Base-by-base conservation (phyloP, 805 yeast species). In the Saturnispora mendoncae region DNA sequence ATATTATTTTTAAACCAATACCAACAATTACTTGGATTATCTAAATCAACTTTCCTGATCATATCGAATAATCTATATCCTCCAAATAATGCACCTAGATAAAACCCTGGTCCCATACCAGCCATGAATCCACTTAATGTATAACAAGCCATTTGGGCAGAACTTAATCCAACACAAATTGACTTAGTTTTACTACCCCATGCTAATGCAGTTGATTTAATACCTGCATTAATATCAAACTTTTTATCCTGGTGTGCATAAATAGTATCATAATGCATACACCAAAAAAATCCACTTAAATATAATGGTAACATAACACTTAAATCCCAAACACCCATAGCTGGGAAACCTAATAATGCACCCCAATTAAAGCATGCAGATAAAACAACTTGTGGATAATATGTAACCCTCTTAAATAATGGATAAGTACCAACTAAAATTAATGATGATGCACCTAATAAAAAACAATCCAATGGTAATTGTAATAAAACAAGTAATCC, bases 221-320 rank as follows among this genome's bases (percentile, higher is more conserved):
- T 82, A 17, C 98, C 98, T 0, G 95, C 97, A 44, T 73, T 69
- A 40, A 84, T 65, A 62, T 92, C 99, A 54, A 81, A 92, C 39
- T 60, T 64, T 64, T 92, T 92, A 62, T 92, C 99, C 64, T 92
- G 99, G 58, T 92, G 99, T 1, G 98, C 99, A 60, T 92, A 92
- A 30, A 92, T 76, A 2, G 98, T 86, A 60, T 92, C 99, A 62
- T 92, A 92, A 39, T 80, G 79, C 88, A 92, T 84, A 50, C 95
- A 80, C 98, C 99, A 92, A 42, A 80, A 69, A 55, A 79, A 82
- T 35, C 86, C 78, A 14, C 95, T 76, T 3, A 77, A 57, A 53
- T 80, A 85, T 37, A 92, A 65, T 0, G 96, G 85, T 3, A 75
- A 64, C 76, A 88, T 88, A 4, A 86, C 81, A 8, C 76, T 64